Evolutionary conservation across 2,329 filamentous ascomycete genomes (phyloP), one percentile per base, ranked within the genome.

Genomic region (Ophiostoma fasciatum): DNA sequence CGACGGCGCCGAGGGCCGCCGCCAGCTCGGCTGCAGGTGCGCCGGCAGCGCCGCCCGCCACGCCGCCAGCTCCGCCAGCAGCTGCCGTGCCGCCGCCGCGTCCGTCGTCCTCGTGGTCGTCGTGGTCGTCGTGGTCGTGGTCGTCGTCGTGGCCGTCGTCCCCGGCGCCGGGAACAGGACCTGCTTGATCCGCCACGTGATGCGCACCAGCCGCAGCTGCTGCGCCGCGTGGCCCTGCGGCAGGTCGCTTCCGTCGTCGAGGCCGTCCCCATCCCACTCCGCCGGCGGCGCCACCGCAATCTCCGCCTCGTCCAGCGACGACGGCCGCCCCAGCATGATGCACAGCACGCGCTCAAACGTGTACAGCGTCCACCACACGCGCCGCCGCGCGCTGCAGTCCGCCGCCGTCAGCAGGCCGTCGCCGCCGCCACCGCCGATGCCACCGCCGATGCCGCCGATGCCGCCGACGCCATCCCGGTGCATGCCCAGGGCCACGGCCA

Each of bases 401-500:
- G n/a, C n/a, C n/a, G n/a, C n/a, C n/a, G n/a, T n/a, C n/a, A n/a
- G n/a, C n/a, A n/a, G n/a, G n/a, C n/a, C n/a, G n/a, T n/a, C n/a
- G n/a, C n/a, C n/a, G n/a, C n/a, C n/a, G n/a, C n/a, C n/a, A n/a
- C n/a, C n/a, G n/a, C n/a, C n/a, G n/a, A n/a, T n/a, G n/a, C n/a
- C n/a, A n/a, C n/a, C n/a, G n/a, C n/a, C n/a, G n/a, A n/a, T n/a
- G n/a, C n/a, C n/a, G n/a, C n/a, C n/a, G n/a, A n/a, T n/a, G n/a
- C n/a, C n/a, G n/a, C n/a, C n/a, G n/a, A 38, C 38, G 17, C 38
- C 40, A 25, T 45, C 42, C 36, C 59, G 58, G 39, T 62, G 59
- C 33, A 63, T 49, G 17, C 59, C 59, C 22, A 62, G 60, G 17
- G 59, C 59, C 26, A 58, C 53, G n/a, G 56, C 58, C 35, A 62